Base-by-base conservation (phyloP, 768 basidiomycete genomes). In the Naganishia vaughanmartiniae region DNA sequence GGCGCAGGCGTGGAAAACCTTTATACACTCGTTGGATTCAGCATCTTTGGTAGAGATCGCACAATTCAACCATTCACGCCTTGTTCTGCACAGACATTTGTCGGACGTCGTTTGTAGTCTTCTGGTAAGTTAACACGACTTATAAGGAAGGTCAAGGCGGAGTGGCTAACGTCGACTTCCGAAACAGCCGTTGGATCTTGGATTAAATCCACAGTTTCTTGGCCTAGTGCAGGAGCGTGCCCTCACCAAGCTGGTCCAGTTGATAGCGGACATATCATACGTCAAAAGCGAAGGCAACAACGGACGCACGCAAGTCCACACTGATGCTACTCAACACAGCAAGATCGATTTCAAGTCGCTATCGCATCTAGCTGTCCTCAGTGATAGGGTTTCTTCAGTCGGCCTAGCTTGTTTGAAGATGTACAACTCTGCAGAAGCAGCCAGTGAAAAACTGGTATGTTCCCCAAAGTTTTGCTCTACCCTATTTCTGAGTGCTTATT, bases 301-400 rank as follows among this genome's bases (percentile, higher is more conserved):
- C 60, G 19, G 39, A 12, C 57, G 57, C 4, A 14, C 57, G 39
- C 36, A 26, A 42, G 7, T 46, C n/a, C 1, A 12, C 5, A 30
- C 39, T 2, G 42, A n/a, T 30, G 39, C 60, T 2, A 42, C 60
- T 1, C 24, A 24, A 4, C 42, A 63, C 60, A 63, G 60, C 39
- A 63, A 46, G 24, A 42, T 36, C 60, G 60, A 63, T 15, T 63
- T 63, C 60, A 63, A 63, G 24, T 63, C 60, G 7, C 15, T 63
- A 24, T n/a, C 24, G 39, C 60, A 45, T 15, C 26, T 63, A 17
- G 39, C 60, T 28, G 60, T 46, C 14, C 39, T 63, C 14, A 24
- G 24, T 6, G 60, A 63, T 9, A 30, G 60, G 33, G 34, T 63
- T 12, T 34, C 33, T 15, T 42, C 24, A 63, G 7, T 42, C 12